Evolutionary conservation across 2,329 filamentous ascomycete species (phyloP), one percentile per base, ranked within the genome.

Genomic region (Pseudogymnoascus sp.): DNA sequence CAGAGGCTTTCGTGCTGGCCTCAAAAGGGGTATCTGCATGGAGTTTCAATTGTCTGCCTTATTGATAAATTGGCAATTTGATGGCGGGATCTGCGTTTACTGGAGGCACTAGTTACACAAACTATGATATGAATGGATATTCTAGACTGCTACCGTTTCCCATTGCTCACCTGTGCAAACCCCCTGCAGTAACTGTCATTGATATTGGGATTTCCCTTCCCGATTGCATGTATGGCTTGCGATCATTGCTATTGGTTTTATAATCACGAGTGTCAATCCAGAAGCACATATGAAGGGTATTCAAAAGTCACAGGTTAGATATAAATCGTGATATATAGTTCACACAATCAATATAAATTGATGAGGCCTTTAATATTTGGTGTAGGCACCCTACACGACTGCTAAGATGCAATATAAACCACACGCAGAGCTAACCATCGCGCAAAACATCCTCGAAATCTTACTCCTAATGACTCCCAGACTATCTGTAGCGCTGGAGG

Each of bases 401-500:
- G 59, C 37, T 38, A 38, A 61, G 37, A 61, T 38, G 59, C 59
- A 42, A 38, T 61, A 38, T 42, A 40, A 38, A 61, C 59, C 33
- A 42, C 37, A 61, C 33, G 37, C 59, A 61, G 19, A 42, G 33
- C 59, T 38, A 61, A 61, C 59, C 59, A 61, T 61, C 33, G 59
- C 59, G 33, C 11, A 37, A 38, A 38, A 61, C 33, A 61, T 61
- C 31, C 37, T 11, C 33, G 33, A 61, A 61, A 61, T 13, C 33
- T 16, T 14, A 4, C 16, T 56, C 50, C 16, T 56, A 56, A 56
- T 14, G 29, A 33, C 26, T 33, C 50, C 50, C 33, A 38, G 37
- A 70, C 70, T 90, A 96, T 82, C 93, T 87, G 90, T 97, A 97
- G 81, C 93, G 88, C 93, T 93, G 97, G 80, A 96, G 91, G 76